phyloP scores from a whole-genome alignment of 768 basidiomycete genomes.

The Pisolithus orientalis region DNA sequence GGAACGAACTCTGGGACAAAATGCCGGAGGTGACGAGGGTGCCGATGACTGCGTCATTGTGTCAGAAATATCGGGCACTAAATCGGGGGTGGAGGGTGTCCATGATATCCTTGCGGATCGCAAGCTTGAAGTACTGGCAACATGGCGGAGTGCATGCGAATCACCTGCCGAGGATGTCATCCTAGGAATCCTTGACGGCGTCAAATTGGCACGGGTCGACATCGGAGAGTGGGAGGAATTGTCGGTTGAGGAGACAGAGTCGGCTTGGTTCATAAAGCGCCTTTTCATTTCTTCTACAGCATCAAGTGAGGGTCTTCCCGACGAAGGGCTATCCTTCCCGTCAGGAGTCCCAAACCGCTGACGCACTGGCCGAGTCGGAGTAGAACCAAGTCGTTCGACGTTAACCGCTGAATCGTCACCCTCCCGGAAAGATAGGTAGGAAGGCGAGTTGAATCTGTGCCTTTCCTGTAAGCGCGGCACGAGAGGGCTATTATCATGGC shows the following conservation, averaged over 20 bases:
- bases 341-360: conserved; percentile 10
- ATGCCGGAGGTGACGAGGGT: conserved; percentile 44
- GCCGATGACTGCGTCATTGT: conserved; percentile 48
- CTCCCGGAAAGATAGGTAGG: conserved; percentile 3
- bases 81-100: conserved; percentile 50
- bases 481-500: conserved; percentile 23
- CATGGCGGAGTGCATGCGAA: conserved; percentile 23
- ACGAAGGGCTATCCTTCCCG: conserved; percentile 6
- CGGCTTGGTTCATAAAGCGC: conserved; percentile 38
- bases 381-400: conserved; percentile 3
- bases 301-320: conserved; percentile 34
- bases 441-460: conserved; percentile 11
- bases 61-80: conserved; percentile 60
- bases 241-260: conserved; percentile 10
- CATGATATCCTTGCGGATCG: conserved; percentile 24
- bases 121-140: conserved; percentile 23
- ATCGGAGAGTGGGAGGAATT: conserved; percentile 7
- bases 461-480: conserved; percentile 17
- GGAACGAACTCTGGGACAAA: conserved; percentile 25
- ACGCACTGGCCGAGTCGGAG: conserved; percentile 5
- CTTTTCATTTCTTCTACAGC: conserved; percentile 62
- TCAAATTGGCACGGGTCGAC: conserved; percentile 5
- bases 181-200: conserved; percentile 26
- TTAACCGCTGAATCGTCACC: conserved; percentile 1
- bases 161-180: conserved; percentile 13